phyloP scores from a whole-genome alignment of 1,284 basidiomycete species.

The Cystobasidium slooffiae region DNA sequence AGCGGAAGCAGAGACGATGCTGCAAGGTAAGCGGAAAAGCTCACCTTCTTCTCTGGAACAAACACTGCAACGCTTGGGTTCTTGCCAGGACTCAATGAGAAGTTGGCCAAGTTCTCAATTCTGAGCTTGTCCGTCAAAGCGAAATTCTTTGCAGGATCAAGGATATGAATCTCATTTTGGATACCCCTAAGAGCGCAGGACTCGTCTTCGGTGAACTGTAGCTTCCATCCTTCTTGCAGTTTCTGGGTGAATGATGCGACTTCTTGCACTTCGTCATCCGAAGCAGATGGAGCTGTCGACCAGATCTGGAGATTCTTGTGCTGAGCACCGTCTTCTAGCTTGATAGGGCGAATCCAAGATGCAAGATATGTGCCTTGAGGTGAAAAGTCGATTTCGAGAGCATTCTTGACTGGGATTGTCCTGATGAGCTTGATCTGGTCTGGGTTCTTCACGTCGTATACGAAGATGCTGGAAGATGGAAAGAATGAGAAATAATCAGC shows the following conservation, averaged over 20 bases:
- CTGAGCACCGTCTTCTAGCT: conserved; percentile 71
- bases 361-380: conserved; percentile 89
- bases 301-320: conserved; percentile 89
- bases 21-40: not conserved
- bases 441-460: conserved; percentile 37
- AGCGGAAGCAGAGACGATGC: not conserved
- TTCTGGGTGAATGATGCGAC: conserved; percentile 82
- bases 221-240: conserved; percentile 76
- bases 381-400: conserved; percentile 85
- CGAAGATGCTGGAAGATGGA: conserved; percentile 14
- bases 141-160: conserved; percentile 73
- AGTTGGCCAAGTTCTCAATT: conserved; percentile 76
- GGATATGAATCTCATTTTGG: conserved; percentile 84
- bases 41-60: conserved; percentile 86
- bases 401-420: conserved; percentile 48
- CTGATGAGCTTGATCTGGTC: conserved; percentile 25
- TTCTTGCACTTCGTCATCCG: conserved; percentile 61
- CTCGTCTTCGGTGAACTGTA: conserved; percentile 91
- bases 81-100: conserved; percentile 77
- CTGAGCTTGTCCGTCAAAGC: conserved; percentile 75
- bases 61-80: conserved; percentile 87
- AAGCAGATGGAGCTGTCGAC: conserved; percentile 59
- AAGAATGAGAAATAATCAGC: not conserved
- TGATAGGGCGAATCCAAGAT: conserved; percentile 87
- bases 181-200: conserved; percentile 83